Evolutionary conservation across 495 filamentous ascomycete genomes (phyloP).

Genomic region (Letharia columbiana): DNA sequence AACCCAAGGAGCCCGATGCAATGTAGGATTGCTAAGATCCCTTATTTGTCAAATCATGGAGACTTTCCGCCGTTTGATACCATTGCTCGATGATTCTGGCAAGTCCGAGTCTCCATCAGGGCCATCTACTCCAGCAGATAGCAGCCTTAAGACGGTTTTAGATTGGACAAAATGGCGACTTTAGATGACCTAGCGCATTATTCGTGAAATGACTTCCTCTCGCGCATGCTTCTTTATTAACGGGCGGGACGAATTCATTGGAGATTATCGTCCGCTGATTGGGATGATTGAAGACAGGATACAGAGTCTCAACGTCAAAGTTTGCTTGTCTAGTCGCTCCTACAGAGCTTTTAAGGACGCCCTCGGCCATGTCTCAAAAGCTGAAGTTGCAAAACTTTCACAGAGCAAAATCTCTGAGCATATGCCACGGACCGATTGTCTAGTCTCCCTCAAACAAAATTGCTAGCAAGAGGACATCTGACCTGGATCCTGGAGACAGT

Average conservation of each 20-base stretch:
- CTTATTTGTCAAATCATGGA: conserved; percentile 35
- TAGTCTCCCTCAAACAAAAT: background rate
- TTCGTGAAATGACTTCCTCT: background rate
- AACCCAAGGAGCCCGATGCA: background rate
- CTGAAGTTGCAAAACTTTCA: conserved; percentile 7
- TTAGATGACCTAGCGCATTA: background rate
- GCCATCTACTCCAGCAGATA: too few relatives aligned
- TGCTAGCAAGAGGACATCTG: background rate
- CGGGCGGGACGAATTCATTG: conserved; percentile 10
- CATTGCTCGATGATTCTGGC: too few relatives aligned
- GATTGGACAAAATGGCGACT: conserved; percentile 8
- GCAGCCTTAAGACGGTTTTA: too few relatives aligned
- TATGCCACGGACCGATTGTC: too few relatives aligned
- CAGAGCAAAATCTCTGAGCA: background rate
- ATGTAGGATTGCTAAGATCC: conserved; percentile 34
- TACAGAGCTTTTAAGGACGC: conserved; percentile 3
- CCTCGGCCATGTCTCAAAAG: conserved; percentile 1
- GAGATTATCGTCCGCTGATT: background rate
- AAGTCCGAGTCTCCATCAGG: too few relatives aligned
- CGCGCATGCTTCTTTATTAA: conserved; percentile 11
- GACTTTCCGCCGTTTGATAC: background rate
- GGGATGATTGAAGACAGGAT: background rate
- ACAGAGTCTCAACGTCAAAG: background rate
- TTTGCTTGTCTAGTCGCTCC: conserved; percentile 13
- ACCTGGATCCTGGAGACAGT: background rate